phyloP scores from a whole-genome alignment of 2,329 filamentous ascomycete species.

The Nemania abortiva region DNA sequence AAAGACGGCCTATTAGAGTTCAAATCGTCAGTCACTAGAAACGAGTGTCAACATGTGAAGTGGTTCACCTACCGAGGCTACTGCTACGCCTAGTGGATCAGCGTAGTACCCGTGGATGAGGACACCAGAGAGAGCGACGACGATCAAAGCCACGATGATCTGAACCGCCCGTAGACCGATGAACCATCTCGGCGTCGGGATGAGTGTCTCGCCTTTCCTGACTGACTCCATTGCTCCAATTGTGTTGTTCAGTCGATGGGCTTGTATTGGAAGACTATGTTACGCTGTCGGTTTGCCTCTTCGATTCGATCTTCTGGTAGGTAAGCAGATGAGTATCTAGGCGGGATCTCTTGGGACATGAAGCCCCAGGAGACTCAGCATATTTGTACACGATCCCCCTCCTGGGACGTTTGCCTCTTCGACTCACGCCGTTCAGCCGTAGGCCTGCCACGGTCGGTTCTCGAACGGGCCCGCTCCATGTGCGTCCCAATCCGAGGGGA shows the following conservation, averaged over 20 bases:
- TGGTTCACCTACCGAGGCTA: constrained; percentile 55
- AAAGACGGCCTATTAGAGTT: constrained; percentile 55
- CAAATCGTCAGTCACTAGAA: constrained; percentile 7
- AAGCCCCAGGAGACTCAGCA: background rate
- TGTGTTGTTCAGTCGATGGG: background rate
- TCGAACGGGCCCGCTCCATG: constrained; percentile 19
- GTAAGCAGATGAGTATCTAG: background rate
- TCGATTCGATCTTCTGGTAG: background rate
- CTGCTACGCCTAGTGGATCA: constrained; percentile 56
- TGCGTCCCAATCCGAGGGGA: background rate
- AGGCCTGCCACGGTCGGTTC: background rate
- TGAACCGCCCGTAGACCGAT: constrained; percentile 56
- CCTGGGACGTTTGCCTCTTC: background rate
- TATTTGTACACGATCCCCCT: constrained; percentile 25
- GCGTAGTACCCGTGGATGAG: constrained; percentile 58
- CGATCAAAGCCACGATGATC: constrained; percentile 57
- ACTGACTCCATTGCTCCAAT: constrained; percentile 40
- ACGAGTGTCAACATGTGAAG: background rate
- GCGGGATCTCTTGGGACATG: background rate
- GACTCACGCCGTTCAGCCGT: constrained; percentile 3
- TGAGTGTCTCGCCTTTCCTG: constrained; percentile 49
- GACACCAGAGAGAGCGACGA: constrained; percentile 58
- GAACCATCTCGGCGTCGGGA: constrained; percentile 60
- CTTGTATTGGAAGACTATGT: background rate
- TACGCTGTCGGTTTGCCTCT: background rate